Evolutionary conservation across 1,284 basidiomycete species (phyloP).

Genomic region (Ustilago lituana): DNA sequence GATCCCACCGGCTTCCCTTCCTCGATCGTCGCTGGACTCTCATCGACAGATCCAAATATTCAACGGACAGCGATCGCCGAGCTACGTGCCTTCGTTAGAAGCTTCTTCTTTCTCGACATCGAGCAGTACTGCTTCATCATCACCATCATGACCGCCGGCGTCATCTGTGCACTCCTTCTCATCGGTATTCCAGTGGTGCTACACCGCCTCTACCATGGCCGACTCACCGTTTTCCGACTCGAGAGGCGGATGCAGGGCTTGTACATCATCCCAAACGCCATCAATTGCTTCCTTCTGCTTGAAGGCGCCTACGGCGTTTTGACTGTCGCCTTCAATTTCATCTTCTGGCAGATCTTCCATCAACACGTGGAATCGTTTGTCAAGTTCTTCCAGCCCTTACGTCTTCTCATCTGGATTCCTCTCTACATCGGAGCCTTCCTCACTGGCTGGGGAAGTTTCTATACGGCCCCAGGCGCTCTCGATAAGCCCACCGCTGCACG

Average conservation of each 20-base stretch:
- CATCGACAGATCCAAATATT: constrained; percentile 6
- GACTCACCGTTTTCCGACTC: constrained; percentile 24
- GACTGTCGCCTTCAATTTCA: constrained; percentile 46
- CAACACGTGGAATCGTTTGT: constrained; percentile 2
- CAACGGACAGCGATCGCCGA: constrained; percentile 26
- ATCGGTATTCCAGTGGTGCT: constrained; percentile 23
- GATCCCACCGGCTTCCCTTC: constrained; percentile 22
- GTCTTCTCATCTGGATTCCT: constrained; percentile 40
- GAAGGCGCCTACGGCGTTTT: constrained; percentile 37
- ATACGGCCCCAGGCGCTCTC: constrained; percentile 56
- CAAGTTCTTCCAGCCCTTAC: constrained; percentile 16
- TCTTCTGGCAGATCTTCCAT: constrained; percentile 29
- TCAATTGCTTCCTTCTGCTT: constrained; percentile 51
- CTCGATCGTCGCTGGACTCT: constrained; percentile 24
- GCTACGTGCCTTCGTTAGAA: constrained; percentile 27
- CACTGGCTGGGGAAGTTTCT: constrained; percentile 58
- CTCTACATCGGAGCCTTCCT: constrained; percentile 50
- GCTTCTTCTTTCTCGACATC: constrained; percentile 36
- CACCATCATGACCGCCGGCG: constrained; percentile 15
- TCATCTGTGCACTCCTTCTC: constrained; percentile 29
- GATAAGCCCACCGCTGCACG: constrained; percentile 41
- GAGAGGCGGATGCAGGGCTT: constrained; percentile 42
- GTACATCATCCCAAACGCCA: constrained; percentile 53
- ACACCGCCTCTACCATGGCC: constrained; percentile 28
- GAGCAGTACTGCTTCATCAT: constrained; percentile 5